Base-by-base conservation (phyloP, 2,329 filamentous ascomycete genomes). In the Neoscytalidium dimidiatum region DNA sequence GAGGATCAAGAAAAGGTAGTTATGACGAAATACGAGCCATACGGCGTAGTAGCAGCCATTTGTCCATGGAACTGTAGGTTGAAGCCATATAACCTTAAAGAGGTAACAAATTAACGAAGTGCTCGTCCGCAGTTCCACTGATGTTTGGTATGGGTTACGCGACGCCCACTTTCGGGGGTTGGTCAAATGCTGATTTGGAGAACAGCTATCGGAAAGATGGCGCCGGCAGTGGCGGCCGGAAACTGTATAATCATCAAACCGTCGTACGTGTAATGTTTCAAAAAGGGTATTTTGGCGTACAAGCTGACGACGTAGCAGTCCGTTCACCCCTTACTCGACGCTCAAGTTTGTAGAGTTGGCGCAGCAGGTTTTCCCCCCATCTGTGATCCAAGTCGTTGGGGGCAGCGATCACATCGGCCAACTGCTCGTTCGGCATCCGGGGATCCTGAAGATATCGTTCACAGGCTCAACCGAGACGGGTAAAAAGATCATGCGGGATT, bases 311-410 rank as follows among this genome's bases (percentile, higher is more conserved):
- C 86, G 0, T 84, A 85, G 1, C 71, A 90, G 0, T 67, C 81
- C 72, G 66, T 87, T 83, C 72, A 86, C 86, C 0, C 85, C 86
- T 5, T 88, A 87, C 73, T 81, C 80, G 2, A 77, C 78, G 3
- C 77, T 90, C 43, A 90, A 90, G 74, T 71, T 88, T n/a, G 83
- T 80, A 13, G 86, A 90, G 73, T 72, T 90, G 2, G 85, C 81
- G 0, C 80, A 84, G 64, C 72, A 81, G 23, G 78, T 88, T 75
- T 86, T 89, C 74, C 86, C 86, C 1, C 82, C 85, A 0, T 88
- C 88, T 43, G 85, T 90, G n/a, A 72, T 90, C 1, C 86, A 89
- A 70, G 84, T 80, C 0, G 74, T 90, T 2, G 84, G 84, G 60
- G 88, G 87, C 6, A 85, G 85, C 60, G 86, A 89, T 68, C 78